Percentiles rank a stretch among this genome's conserved stretches.
phyloP scores from a whole-genome alignment of 768 basidiomycete species.

The Tulasnella sp. region DNA sequence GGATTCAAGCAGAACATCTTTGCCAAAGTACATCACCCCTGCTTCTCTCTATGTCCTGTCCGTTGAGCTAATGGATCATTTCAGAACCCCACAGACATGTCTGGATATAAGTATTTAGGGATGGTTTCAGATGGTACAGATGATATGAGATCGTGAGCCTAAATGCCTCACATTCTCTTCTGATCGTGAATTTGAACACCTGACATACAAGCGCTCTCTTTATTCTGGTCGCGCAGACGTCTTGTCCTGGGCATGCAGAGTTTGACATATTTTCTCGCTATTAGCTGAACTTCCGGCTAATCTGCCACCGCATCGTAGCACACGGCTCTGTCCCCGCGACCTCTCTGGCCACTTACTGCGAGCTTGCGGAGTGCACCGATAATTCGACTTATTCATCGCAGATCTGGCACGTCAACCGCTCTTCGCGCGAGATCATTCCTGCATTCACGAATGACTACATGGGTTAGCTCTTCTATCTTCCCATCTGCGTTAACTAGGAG shows the following conservation, averaged over 20 bases:
- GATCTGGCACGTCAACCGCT: background rate
- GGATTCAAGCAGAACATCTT: background rate
- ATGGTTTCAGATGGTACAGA: background rate
- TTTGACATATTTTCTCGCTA: background rate
- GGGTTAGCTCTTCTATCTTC: background rate
- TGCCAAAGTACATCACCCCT: background rate
- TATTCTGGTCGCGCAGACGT: no score
- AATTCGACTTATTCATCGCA: background rate
- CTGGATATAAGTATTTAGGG: background rate
- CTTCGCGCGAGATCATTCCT: slow-evolving; percentile 1
- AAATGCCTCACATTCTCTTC: background rate
- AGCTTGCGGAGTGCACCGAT: background rate
- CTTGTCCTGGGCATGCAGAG: background rate
- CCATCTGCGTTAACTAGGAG: background rate
- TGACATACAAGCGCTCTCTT: no score
- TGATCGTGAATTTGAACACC: no score
- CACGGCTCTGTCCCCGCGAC: background rate
- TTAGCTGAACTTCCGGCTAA: background rate
- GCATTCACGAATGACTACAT: background rate
- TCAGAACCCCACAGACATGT: background rate
- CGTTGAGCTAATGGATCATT: background rate
- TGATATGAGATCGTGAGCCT: background rate
- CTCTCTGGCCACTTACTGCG: background rate
- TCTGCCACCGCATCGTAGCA: background rate
- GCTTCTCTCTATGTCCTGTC: background rate